Base-by-base conservation (phyloP, 371 early-diverging fungal genomes). In the Circinella minor region DNA sequence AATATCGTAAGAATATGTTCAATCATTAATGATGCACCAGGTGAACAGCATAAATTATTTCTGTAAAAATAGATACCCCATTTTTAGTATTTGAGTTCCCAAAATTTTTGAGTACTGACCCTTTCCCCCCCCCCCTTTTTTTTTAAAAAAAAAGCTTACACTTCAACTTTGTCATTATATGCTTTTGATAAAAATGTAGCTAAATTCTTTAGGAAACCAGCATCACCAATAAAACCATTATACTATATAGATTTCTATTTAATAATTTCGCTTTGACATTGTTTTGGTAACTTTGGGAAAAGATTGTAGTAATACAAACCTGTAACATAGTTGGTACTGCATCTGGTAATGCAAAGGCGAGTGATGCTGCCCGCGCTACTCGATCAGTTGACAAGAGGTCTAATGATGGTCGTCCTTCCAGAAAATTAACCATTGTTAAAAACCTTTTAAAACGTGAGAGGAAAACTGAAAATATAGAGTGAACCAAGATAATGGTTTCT, bases 11-110 rank as follows among this genome's bases (percentile, higher is more conserved):
- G 34, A 4, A 75, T 54, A 60, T 81, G 81, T 27, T 77, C 70
- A 0, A 83, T 62, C 2, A 77, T 69, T 15, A 75, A 54, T 0
- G 81, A 81, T 5, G 84, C 84, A 8, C 84, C 84, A 13, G 79
- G 65, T 14, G 84, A 79, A 11, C 71, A 71, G 37, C 74, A 74
- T 37, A 83, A 57, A 17, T 80, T 60, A 17, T 66, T 54, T 36
- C 79, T 80, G 54, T 51, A 9, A 14, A n/a, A 13, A 17, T 39
- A 47, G 3, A 18, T 1, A 8, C 14, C 48, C 48, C 18, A 34
- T 36, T 8, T 10, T 37, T 9, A 9, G 11, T 11, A 6, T 43
- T 43, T 43, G 43, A 43, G 6, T 43, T 43, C 9, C 43, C 27
- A 47, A 47, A 47, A 15, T 47, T 15, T 11, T 15, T 15, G 47